Conservation (phyloP, 1,284 basidiomycete genomes). For the Phlebopus sp. region DNA sequence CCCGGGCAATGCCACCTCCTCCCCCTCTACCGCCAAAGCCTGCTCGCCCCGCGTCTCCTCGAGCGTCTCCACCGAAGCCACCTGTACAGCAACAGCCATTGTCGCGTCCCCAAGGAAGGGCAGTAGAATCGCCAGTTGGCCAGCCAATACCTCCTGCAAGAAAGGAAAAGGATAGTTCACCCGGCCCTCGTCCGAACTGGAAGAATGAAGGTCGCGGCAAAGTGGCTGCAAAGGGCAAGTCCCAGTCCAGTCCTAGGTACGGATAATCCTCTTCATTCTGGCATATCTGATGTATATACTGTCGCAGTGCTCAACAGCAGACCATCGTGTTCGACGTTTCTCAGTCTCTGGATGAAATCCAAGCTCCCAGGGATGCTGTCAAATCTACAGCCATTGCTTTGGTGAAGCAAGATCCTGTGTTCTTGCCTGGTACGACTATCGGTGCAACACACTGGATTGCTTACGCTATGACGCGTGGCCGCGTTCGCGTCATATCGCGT, state of each 20-base stretch:
- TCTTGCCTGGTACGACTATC: constrained; percentile 79
- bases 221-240: constrained; percentile 44
- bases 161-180: constrained; percentile 68
- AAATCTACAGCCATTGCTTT: constrained; percentile 82
- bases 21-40: constrained; percentile 54
- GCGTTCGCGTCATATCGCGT: constrained; percentile 80
- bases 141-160: constrained; percentile 41
- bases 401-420: constrained; percentile 76
- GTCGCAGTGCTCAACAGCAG: constrained; percentile 52
- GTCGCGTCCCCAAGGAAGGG: constrained; percentile 39
- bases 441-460: constrained; percentile 86
- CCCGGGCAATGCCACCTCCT: constrained; percentile 36
- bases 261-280: constrained; percentile 10
- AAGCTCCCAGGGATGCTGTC: constrained; percentile 66
- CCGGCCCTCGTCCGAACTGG: constrained; percentile 52
- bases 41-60: constrained; percentile 52
- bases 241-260: constrained; percentile 55
- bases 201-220: constrained; percentile 42
- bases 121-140: constrained; percentile 42
- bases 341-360: constrained; percentile 65
- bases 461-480: constrained; percentile 87
- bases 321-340: constrained; percentile 74
- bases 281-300: constrained; percentile 13
- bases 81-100: constrained; percentile 39
- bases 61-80: constrained; percentile 62